Evolutionary conservation across 352 stramenopile species (phyloP).

Genomic region (Peronospora belbahrii): DNA sequence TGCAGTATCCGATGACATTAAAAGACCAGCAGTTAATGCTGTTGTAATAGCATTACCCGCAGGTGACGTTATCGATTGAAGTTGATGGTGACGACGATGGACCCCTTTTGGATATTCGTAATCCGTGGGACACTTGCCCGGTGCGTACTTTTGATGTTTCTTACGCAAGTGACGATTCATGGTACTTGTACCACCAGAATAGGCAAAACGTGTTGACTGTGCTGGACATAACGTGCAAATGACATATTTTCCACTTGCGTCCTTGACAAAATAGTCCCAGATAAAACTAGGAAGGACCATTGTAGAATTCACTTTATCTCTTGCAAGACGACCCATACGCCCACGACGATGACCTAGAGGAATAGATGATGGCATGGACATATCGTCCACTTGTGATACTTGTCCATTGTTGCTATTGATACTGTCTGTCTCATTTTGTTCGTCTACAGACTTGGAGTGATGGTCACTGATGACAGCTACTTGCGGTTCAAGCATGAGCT

Average conservation of each 20-base stretch:
- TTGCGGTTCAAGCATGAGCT: slow-evolving; percentile 16
- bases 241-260: slow-evolving; percentile 67
- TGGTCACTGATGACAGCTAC: slow-evolving; percentile 2
- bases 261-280: slow-evolving; percentile 82
- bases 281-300: slow-evolving; percentile 78
- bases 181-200: slow-evolving; percentile 74
- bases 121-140: slow-evolving; percentile 61
- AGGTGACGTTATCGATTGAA: slow-evolving; percentile 11
- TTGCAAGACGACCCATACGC: slow-evolving; percentile 13
- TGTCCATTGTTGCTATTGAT: background rate
- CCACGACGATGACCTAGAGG: slow-evolving; percentile 14
- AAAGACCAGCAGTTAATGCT: background rate
- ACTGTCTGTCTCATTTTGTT: no score
- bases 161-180: slow-evolving; percentile 80
- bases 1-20: slow-evolving; percentile 20
- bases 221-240: slow-evolving; percentile 65
- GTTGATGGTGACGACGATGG: no score
- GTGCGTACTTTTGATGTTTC: slow-evolving; percentile 77
- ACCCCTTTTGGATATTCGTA: slow-evolving; percentile 45
- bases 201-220: slow-evolving; percentile 66
- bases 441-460: slow-evolving; percentile 8
- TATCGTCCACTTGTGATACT: background rate
- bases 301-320: slow-evolving; percentile 48
- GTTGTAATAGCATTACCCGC: background rate
- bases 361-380: no score